Base-by-base conservation (phyloP, 2,329 filamentous ascomycete species). In the Davidsoniella virescens region DNA sequence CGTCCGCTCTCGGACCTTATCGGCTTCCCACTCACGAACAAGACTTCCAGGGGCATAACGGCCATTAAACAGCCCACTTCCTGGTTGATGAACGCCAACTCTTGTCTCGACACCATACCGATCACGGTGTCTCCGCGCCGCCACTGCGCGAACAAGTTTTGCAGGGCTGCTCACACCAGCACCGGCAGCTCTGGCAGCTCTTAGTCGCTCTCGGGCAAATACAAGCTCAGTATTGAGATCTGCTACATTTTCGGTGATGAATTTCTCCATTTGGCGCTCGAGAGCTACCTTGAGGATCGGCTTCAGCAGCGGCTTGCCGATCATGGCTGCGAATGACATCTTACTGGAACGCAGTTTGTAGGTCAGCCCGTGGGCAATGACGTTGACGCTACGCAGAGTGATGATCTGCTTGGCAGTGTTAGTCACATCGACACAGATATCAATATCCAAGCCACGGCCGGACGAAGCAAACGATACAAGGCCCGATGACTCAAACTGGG, bases 21-120 rank as follows among this genome's bases (percentile, higher is more conserved):
- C 83, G 56, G 87, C 81, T 56, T 90, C 77, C 86, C 87, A 94
- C n/a, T 94, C 64, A 65, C 84, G 87, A 47, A 92, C 84, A 23
- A 95, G 68, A 63, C 87, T 94, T 0, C 87, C 88, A 0, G 90
- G 90, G 1, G 90, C 82, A 65, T 94, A 95, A 1, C 87, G 75
- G 3, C 83, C 85, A 57, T 79, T 78, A 68, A 96, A 96, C 0
- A 90, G 67, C 9, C 73, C 74, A 3, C 57, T 51, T 2, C 70
- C 70, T 5, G 70, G 69, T 56, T 67, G 61, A 8, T 49, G 37
- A 5, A 46, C 43, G 20, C 75, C 73, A 8, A 94, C 67, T 1
- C 87, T 87, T 14, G 93, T 68, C 2, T 84, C 70, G 1, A 80
- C 71, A 55, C 92, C 82, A 1, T 93, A 57, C 61, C 94, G 84